Evolutionary conservation across 192 early-diverging fungal species (phyloP).

Genomic region (Linnemannia exigua): DNA sequence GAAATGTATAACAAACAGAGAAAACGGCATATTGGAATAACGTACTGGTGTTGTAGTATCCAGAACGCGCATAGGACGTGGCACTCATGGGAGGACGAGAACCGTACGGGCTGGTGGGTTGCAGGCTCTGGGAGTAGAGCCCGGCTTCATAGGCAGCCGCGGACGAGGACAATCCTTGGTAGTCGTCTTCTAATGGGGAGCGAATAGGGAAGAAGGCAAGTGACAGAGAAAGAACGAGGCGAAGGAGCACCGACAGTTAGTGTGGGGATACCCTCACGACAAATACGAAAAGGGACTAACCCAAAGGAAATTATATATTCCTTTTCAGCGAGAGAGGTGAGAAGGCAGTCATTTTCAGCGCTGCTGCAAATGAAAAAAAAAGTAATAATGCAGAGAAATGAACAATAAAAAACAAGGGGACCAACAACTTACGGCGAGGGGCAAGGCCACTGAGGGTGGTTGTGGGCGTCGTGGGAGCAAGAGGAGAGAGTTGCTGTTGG

Average conservation of each 20-base stretch:
- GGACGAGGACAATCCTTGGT: constrained; percentile 22
- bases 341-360: not conserved
- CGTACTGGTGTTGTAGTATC: constrained; percentile 50
- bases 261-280: not conserved
- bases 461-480: constrained; percentile 24
- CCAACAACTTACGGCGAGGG: constrained; percentile 37
- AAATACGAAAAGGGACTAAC: not conserved
- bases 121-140: constrained; percentile 45
- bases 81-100: constrained; percentile 33
- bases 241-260: not conserved
- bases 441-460: constrained; percentile 23
- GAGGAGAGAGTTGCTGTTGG: constrained; percentile 23
- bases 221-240: not conserved
- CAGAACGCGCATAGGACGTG: constrained; percentile 30
- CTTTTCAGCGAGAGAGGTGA: constrained; percentile 32
- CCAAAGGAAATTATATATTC: constrained; percentile 48
- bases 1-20: constrained; percentile 1
- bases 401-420: not conserved
- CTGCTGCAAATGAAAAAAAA: not conserved
- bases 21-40: constrained; percentile 14
- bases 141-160: constrained; percentile 31
- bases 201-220: not conserved
- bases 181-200: constrained; percentile 33
- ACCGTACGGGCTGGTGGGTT: constrained; percentile 35
- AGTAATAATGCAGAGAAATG: not conserved